Evolutionary conservation across 176 grass and related monocot species (phyloP), one percentile per base, ranked within the genome.

Genomic region (Carex scoparia): DNA sequence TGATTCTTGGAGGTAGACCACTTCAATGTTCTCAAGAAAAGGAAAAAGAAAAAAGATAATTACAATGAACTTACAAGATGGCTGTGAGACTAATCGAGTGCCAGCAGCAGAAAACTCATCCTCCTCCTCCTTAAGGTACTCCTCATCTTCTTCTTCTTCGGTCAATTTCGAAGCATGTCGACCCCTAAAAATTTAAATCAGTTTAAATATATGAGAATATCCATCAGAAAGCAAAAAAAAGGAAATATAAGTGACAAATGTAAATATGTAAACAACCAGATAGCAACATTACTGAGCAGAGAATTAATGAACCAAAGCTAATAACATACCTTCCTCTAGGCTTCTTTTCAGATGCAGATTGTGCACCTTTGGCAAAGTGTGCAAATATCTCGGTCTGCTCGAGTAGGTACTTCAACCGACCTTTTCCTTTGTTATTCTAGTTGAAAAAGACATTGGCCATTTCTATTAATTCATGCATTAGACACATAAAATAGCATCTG

Each of bases 381-480:
- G 94, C 85, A 87, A 97, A 97, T 87, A 97, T 91, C 71, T 97
- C 92, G 73, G 94, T 97, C 87, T 97, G 94, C 64, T 97, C 90
- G 38, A 97, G 89, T 37, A 97, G 84, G 69, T 94, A 97, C 75
- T 92, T 97, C 64, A 97, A 73, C 15, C 92, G 94, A 42, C 94
- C 94, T 83, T 94, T 91, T 33, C 94, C 94, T 51, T 92, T 97
- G 31, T 91, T 94, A 88, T 97, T 97, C 94, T 97, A 86, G 27
- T 7, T 74, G 68, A 87, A 60, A 31, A 61, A 81, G 65, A 59
- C 59, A 76, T 30, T 71, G 1, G 2, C 23, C 40, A 72, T 77
- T 55, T 30, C 55, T 56, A 48, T 19, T 77, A 77, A 77, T 77
- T 30, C 56, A 56, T 13, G 5, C 4, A 56, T 15, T 77, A 2